phyloP scores from a whole-genome alignment of 768 basidiomycete genomes.

The Pisolithus albus region DNA sequence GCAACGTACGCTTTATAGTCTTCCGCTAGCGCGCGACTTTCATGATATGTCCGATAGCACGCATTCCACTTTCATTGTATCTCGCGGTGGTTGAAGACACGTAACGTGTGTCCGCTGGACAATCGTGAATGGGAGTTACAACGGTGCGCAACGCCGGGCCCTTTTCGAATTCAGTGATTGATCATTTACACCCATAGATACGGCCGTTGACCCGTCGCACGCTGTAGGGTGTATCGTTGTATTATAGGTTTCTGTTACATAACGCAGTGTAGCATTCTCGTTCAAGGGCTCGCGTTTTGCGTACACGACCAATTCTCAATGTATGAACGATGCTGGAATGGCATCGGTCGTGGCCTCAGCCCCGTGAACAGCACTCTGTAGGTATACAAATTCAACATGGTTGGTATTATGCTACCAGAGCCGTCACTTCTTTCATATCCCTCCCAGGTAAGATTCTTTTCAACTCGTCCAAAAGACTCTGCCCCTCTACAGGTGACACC shows the following conservation, averaged over 20 bases:
- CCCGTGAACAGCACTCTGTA: not conserved
- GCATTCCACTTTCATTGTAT: conserved; percentile 99
- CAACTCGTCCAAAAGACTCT: conserved; percentile 12
- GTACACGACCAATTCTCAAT: not conserved
- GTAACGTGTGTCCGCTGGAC: conserved; percentile 91
- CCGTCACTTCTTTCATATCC: not conserved
- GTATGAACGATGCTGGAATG: too few relatives aligned
- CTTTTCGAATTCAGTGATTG: not conserved
- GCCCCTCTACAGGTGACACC: conserved; percentile 9
- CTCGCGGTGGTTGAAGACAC: conserved; percentile 97
- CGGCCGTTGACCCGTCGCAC: conserved; percentile 28
- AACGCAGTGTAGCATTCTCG: conserved; percentile 10
- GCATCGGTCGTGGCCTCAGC: too few relatives aligned
- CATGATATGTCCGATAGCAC: conserved; percentile 47
- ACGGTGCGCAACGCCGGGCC: conserved; percentile 50
- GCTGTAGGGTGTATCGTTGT: conserved; percentile 6
- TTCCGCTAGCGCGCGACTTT: not conserved
- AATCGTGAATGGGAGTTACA: conserved; percentile 97
- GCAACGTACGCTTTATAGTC: conserved; percentile 56
- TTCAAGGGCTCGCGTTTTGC: not conserved
- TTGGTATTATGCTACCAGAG: not conserved
- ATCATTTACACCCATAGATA: conserved; percentile 24
- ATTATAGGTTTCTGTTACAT: conserved; percentile 11
- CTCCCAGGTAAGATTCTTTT: conserved; percentile 11
- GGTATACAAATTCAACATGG: not conserved